Evolutionary conservation across 257 asterid species (phyloP).

Genomic region (Fraxinus excelsior): DNA sequence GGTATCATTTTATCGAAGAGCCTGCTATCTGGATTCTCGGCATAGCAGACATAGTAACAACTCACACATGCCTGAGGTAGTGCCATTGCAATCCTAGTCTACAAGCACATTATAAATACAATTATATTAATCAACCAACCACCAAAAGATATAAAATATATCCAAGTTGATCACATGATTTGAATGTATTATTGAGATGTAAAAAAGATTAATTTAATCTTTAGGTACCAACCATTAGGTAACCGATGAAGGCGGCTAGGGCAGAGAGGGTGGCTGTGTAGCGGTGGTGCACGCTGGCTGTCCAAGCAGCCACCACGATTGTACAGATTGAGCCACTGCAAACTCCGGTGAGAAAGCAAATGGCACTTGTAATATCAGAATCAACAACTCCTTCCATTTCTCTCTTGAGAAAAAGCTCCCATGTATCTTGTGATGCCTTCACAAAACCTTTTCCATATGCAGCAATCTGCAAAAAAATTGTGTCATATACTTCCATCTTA

Average conservation of each 20-base stretch:
- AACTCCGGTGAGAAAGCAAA: conserved; percentile 90
- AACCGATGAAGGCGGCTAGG: conserved; percentile 83
- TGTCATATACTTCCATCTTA: not conserved
- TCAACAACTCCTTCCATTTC: conserved; percentile 82
- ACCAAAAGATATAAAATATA: conserved; percentile 7
- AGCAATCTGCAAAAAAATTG: conserved; percentile 60
- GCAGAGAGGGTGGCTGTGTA: conserved; percentile 73
- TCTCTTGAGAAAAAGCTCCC: conserved; percentile 82
- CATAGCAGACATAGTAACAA: conserved; percentile 93
- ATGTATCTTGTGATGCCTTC: conserved; percentile 86
- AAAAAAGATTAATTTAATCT: not conserved
- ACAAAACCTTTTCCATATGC: conserved; percentile 88
- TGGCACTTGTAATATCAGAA: conserved; percentile 86
- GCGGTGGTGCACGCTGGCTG: conserved; percentile 60
- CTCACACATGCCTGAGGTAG: conserved; percentile 94
- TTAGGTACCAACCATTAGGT: conserved; percentile 81
- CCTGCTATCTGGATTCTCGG: conserved; percentile 82
- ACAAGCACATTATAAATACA: conserved; percentile 25
- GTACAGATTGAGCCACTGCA: conserved; percentile 91
- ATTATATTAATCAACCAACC: conserved; percentile 17
- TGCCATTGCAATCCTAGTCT: conserved; percentile 99
- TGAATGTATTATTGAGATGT: conserved; percentile 5
- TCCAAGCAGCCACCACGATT: conserved; percentile 84
- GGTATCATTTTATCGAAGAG: conserved; percentile 66
- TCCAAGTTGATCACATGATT: conserved; percentile 31